Evolutionary conservation across 495 filamentous ascomycete species (phyloP).

Genomic region (Penicillium manginii): DNA sequence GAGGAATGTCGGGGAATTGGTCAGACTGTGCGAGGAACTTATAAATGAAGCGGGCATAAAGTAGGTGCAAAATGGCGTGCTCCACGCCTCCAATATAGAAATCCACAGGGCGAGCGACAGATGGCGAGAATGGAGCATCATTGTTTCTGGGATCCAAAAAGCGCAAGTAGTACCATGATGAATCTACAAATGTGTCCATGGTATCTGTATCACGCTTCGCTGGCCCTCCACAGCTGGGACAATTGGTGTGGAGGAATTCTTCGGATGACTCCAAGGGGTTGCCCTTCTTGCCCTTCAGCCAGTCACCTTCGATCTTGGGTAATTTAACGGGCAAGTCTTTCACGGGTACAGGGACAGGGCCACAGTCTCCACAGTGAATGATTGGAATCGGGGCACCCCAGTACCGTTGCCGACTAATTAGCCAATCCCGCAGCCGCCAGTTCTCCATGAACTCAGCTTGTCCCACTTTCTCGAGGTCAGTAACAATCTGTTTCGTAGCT

Average conservation of each 20-base stretch:
- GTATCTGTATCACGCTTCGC: conserved; percentile 89
- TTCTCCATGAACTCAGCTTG: conserved; percentile 62
- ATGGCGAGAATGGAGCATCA: conserved; percentile 60
- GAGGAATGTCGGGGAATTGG: conserved; percentile 51
- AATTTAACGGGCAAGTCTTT: conserved; percentile 77
- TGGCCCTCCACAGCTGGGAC: conserved; percentile 69
- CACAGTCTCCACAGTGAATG: conserved; percentile 78
- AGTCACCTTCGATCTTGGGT: conserved; percentile 69
- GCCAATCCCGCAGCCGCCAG: conserved; percentile 83
- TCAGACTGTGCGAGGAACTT: conserved; percentile 73
- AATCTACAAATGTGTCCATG: conserved; percentile 96
- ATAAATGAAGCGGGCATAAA: conserved; percentile 89
- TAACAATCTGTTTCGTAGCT: conserved; percentile 63
- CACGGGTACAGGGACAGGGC: conserved; percentile 75
- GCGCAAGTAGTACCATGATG: conserved; percentile 88
- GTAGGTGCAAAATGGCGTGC: conserved; percentile 88
- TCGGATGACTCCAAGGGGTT: conserved; percentile 73
- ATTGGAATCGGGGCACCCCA: conserved; percentile 93
- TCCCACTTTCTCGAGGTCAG: conserved; percentile 53
- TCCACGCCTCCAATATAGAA: conserved; percentile 87
- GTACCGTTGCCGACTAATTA: conserved; percentile 86
- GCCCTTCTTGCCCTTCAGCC: conserved; percentile 69
- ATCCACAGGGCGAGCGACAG: conserved; percentile 72
- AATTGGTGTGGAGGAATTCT: conserved; percentile 75
- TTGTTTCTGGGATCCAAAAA: conserved; percentile 72